phyloP scores from a whole-genome alignment of 192 early-diverging fungal genomes.

The Mortierella hygrophila region DNA sequence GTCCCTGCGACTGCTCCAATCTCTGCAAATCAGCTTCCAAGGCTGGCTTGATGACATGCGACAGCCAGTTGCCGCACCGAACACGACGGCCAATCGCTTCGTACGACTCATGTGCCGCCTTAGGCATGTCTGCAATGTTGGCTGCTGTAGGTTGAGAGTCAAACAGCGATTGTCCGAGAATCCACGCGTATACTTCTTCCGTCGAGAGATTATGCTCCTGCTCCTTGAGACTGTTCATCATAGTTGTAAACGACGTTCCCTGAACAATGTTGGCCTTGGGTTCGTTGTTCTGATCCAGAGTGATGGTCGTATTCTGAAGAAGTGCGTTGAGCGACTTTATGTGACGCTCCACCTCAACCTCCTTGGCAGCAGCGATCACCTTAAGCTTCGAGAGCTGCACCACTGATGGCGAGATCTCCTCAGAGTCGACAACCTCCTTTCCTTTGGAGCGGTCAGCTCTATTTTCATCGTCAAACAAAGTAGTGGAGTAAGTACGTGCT shows the following conservation, averaged over 20 bases:
- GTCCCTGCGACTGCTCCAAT: slow-evolving; percentile 55
- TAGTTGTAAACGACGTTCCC: slow-evolving; percentile 32
- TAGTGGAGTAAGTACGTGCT: not conserved
- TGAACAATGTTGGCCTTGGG: slow-evolving; percentile 30
- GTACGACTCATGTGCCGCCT: slow-evolving; percentile 24
- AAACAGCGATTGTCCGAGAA: slow-evolving; percentile 39
- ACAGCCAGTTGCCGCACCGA: slow-evolving; percentile 77
- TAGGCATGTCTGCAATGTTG: slow-evolving; percentile 19
- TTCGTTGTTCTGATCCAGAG: slow-evolving; percentile 20
- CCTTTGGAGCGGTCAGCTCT: not conserved
- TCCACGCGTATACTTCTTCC: slow-evolving; percentile 52
- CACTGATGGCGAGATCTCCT: slow-evolving; percentile 8
- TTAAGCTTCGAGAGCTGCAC: slow-evolving; percentile 24
- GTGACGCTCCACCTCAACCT: slow-evolving; percentile 21
- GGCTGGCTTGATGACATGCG: slow-evolving; percentile 57
- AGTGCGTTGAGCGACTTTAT: slow-evolving; percentile 30
- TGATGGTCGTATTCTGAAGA: slow-evolving; percentile 24
- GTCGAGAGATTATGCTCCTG: slow-evolving; percentile 23
- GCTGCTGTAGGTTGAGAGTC: slow-evolving; percentile 26
- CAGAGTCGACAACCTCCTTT: not conserved
- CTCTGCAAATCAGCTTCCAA: slow-evolving; percentile 29
- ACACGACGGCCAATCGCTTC: slow-evolving; percentile 32
- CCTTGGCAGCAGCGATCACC: slow-evolving; percentile 11
- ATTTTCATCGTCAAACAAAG: not conserved
- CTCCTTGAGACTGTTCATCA: slow-evolving; percentile 40